Evolutionary conservation across 805 yeast species (phyloP), one percentile per base, ranked within the genome.

Genomic region (Metschnikowia dekortorum): DNA sequence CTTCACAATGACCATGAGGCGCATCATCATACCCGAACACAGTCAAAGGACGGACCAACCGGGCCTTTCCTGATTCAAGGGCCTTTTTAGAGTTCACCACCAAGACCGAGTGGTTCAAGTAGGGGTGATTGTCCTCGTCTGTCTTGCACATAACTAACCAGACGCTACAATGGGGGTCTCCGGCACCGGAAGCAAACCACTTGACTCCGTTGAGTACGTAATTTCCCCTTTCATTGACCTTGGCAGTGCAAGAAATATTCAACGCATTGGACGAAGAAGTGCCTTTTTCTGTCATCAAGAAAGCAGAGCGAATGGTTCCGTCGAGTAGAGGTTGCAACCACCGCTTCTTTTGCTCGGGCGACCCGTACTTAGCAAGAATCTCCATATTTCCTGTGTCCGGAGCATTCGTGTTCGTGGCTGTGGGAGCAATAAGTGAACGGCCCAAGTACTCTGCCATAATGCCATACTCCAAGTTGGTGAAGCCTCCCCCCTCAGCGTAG

Each of bases 151-250:
- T 78, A 28, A 76, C 78, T 47, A 79, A 67, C 78, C 81, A 74
- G 14, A 79, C 75, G 37, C 66, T 57, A 62, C 83, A 76, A 48
- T 85, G 73, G 28, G 85, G 86, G 61, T 82, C 87, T 28, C 85
- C 86, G 36, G 85, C 86, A 30, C 87, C 87, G 0, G 85, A 80
- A 2, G 85, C 83, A 75, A 83, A 82, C 87, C 87, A 83, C 61
- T 83, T 83, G 48, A 80, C 73, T 6, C 87, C 87, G 53, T 79
- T 79, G 44, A 83, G 55, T 2, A 81, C 76, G 47, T 71, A 79
- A 52, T 75, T 72, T 3, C 80, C 83, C 13, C 61, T 63, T 5
- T 60, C 59, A 51, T 67, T 70, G 52, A 56, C 53, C 14, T 35
- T 54, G 31, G 83, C 83, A 30, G 70, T 60, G 38, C 77, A 65